Evolutionary conservation across 176 grass and related monocot species (phyloP), one percentile per base, ranked within the genome.

Genomic region (Hyparrhenia diplandra): DNA sequence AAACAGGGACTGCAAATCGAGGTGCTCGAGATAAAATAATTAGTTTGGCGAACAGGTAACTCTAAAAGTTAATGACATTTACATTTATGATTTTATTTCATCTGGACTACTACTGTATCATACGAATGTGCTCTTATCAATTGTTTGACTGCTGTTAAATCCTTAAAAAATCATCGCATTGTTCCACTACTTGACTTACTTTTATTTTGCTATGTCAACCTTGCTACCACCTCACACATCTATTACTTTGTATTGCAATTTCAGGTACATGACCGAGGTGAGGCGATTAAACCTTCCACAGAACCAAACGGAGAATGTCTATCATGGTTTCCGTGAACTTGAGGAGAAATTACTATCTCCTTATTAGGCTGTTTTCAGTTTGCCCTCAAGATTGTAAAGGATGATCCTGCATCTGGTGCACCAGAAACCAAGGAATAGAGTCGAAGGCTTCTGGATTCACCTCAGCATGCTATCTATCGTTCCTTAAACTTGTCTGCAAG

Each of bases 231-330:
- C 25, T 49, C 41, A 52, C 52, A 40, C 65, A 49, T 64, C 2
- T 14, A 43, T 12, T 62, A 39, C 52, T 11, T 79, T 74, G 68
- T 69, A 64, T 80, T 51, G 57, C 45, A 77, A 84, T 34, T 86
- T 86, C 80, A 93, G 96, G 80, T 99, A 95, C 84, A 99, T 93
- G 96, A 91, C 90, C 11, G 96, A 99, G 75, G 86, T 95, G 58
- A 90, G 76, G 76, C 79, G 96, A 47, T 77, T 99, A 67, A 85
- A 84, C 51, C 96, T 99, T 74, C 88, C 92, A 24, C 92, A 99
- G 25, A 90, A 39, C 67, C 96, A 93, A 86, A 99, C 81, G 24
- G 92, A 95, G 57, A 77, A 72, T 74, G 88, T 95, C 16, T 99
- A 91, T 30, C 84, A 71, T 49, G 92, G 96, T 74, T 95, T 99